Evolutionary conservation across 108 stramenopile species (phyloP).

Genomic region (Skeletonema potamos): DNA sequence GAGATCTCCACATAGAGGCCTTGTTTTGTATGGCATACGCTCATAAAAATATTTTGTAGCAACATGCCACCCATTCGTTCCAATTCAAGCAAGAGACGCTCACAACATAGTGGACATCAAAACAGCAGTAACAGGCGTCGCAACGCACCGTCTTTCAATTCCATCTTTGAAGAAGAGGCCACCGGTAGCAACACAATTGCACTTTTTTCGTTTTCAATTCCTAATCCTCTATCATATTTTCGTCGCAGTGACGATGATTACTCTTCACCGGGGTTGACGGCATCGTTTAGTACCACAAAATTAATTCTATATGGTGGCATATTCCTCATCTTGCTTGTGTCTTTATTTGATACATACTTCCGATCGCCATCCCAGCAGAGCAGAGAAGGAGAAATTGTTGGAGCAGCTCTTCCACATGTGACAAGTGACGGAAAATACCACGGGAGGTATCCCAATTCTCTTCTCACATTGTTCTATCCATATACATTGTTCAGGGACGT

Average conservation of each 20-base stretch:
- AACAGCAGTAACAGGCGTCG: background rate
- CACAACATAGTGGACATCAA: background rate
- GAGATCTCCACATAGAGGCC: too few species aligned
- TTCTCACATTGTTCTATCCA: constrained; percentile 54
- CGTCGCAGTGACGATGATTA: background rate
- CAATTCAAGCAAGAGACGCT: background rate
- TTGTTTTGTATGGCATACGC: too few species aligned
- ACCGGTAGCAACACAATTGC: background rate
- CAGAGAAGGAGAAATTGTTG: background rate
- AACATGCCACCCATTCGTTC: background rate
- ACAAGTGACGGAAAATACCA: constrained; percentile 41
- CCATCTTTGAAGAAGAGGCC: background rate
- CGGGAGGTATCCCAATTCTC: constrained; percentile 53
- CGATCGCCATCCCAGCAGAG: background rate
- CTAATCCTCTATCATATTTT: constrained; percentile 4
- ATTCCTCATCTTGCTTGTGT: constrained; percentile 2
- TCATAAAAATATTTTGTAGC: too few species aligned
- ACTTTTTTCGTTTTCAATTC: constrained; percentile 1
- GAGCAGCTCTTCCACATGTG: constrained; percentile 11
- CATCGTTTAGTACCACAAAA: constrained; percentile 11
- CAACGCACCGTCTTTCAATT: background rate
- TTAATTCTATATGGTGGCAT: constrained; percentile 5
- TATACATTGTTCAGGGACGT: constrained; percentile 54
- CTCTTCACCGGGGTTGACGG: background rate
- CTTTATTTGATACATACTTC: constrained; percentile 6